Evolutionary conservation across 352 stramenopile genomes (phyloP), one percentile per base, ranked within the genome.

Genomic region (Globisporangium cystogenes): DNA sequence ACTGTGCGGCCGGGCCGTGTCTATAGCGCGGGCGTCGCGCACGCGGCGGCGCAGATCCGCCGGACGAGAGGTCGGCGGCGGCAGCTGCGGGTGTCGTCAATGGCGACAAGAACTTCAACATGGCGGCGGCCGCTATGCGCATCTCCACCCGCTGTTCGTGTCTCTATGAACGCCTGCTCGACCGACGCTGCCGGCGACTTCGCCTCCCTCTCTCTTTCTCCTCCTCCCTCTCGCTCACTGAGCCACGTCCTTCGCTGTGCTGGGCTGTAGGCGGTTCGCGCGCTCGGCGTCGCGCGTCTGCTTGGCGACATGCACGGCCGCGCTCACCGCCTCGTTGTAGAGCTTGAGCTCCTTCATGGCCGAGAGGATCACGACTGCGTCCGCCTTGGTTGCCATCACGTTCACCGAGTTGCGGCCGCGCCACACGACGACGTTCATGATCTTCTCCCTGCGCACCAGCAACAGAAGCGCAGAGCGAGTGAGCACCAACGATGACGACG

Each of bases 351-450:
- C 82, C 61, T 93, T 95, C 76, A 95, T 87, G 23, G 84, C 82
- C 47, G 81, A 77, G 26, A 86, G 55, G 37, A 95, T 72, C 36
- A 87, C 80, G 14, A 75, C 68, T 10, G 82, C 68, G 67, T 95
- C 85, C 24, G 80, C 67, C 67, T 93, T 95, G 40, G 79, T 74
- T 40, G 82, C 73, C 85, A 95, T 95, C 51, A 89, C 71, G 59
- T 90, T 95, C 57, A 89, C 72, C 51, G 85, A 93, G 65, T 91
- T 93, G 37, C 81, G 81, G 21, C 85, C 85, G 52, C 85, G 81
- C 85, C 85, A 95, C 20, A 92, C 66, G 14, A 92, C 85, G 12
- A 95, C 33, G 62, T 93, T 91, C 65, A 95, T 77, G 53, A 93
- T 73, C 57, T 76, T 79, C 36, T 85, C 78, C 58, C 82, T 93